Percentiles rank a stretch among this genome's conserved stretches.
These are phyloP conservation scores for Stachybotrys echinatus DNA, from an alignment of 2,329 filamentous ascomycete species.

Conservation along the genomic window DNA sequence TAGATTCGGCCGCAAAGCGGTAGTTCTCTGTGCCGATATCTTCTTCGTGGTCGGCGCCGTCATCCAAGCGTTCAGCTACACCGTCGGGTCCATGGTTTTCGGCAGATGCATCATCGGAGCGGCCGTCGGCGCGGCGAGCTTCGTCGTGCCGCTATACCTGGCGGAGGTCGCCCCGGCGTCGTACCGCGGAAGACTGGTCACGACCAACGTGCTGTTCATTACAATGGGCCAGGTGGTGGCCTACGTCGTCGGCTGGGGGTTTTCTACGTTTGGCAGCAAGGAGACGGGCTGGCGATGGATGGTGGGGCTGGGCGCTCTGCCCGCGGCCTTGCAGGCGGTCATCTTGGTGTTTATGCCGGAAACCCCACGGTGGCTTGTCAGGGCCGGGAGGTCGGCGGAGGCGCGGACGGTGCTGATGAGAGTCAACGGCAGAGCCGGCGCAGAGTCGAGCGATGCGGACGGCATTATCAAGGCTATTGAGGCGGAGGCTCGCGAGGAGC, in stretches of 20 bases:
- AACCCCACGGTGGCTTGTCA: conserved; percentile 82
- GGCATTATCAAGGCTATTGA: conserved; percentile 65
- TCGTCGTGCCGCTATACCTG: conserved; percentile 84
- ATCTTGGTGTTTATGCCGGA: conserved; percentile 75
- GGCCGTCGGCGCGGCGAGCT: conserved; percentile 70
- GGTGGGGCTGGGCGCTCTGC: conserved; percentile 77
- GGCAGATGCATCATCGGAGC: conserved; percentile 67
- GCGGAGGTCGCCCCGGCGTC: conserved; percentile 76
- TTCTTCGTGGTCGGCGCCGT: conserved; percentile 66
- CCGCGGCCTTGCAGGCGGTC: conserved; percentile 65
- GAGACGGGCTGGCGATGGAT: conserved; percentile 80
- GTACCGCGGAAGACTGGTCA: conserved; percentile 74
- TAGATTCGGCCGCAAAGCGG: conserved; percentile 52
- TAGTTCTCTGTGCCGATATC: conserved; percentile 58
- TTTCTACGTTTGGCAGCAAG: conserved; percentile 49
- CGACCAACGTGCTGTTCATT: conserved; percentile 75
- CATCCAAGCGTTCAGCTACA: conserved; percentile 53
- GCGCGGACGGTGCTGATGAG: conserved; percentile 62
- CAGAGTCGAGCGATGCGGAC: conserved; percentile 42
- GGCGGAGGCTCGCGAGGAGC: conserved; percentile 67
- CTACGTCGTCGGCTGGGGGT: conserved; percentile 76
- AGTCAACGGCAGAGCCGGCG: conserved; percentile 52
- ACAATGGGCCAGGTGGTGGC: conserved; percentile 86
- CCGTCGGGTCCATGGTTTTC: conserved; percentile 59
- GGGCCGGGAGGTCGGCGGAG: conserved; percentile 53